phyloP scores from a whole-genome alignment of 768 basidiomycete genomes.

The Lentinula sp. region DNA sequence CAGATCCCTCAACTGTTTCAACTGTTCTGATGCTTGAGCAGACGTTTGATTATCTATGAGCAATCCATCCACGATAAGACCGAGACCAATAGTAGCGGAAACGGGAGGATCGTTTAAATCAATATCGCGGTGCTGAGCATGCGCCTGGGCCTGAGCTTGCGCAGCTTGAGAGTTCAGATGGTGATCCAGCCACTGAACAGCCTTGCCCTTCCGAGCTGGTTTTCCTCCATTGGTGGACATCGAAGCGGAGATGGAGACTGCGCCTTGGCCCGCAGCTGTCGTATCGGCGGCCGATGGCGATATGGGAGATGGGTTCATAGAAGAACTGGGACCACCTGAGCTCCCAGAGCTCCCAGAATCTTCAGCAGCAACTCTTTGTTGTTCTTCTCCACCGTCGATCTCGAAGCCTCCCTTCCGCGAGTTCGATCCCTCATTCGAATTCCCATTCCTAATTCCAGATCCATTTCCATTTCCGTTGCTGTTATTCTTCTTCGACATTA shows the following conservation, averaged over 20 bases:
- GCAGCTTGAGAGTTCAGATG: constrained; percentile 3
- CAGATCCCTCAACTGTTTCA: neutral
- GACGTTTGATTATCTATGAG: neutral
- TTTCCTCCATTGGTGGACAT: neutral
- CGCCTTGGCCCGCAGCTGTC: neutral
- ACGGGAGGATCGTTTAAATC: neutral
- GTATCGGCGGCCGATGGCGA: neutral
- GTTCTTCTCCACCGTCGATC: neutral
- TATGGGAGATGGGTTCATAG: neutral
- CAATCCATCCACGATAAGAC: neutral
- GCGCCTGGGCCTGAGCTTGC: neutral
- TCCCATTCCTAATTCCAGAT: neutral
- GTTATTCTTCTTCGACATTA: neutral
- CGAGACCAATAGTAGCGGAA: neutral
- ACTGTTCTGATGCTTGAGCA: neutral
- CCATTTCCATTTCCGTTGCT: neutral
- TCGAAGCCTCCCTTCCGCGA: neutral
- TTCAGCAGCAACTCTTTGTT: neutral
- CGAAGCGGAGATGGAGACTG: neutral
- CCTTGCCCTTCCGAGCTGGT: neutral
- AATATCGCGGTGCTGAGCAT: neutral
- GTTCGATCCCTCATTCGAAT: neutral
- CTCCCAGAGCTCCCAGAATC: neutral
- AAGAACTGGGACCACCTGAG: neutral
- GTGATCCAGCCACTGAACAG: constrained; percentile 6